These are phyloP conservation scores for Ambrosia trifida DNA, from an alignment of 129 eudicot species.

Conservation along the genomic window DNA sequence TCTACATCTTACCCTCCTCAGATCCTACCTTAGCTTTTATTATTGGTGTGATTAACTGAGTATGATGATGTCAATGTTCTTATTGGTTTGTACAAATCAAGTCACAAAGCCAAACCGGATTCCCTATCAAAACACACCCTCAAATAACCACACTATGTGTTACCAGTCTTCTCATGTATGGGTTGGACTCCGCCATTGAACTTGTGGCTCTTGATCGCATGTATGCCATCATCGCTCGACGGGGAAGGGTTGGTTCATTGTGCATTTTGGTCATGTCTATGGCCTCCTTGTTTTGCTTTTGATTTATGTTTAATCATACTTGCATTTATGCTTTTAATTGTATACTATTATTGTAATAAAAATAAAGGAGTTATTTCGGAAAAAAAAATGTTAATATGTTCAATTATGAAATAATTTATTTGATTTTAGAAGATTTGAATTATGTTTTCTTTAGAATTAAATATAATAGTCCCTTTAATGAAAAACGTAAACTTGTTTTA, in stretches of 20 bases:
- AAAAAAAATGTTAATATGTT: no score
- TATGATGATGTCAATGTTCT: neutral
- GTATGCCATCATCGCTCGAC: neutral
- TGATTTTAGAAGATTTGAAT: no score
- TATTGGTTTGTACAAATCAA: neutral
- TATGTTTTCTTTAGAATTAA: no score
- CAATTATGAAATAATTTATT: no score
- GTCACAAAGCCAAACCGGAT: neutral
- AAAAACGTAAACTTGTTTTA: no score
- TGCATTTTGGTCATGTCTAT: neutral
- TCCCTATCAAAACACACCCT: constrained; percentile 26
- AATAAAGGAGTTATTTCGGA: no score
- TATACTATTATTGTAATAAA: no score
- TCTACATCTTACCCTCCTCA: no score
- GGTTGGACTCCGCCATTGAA: neutral
- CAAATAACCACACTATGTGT: neutral
- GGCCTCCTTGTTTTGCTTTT: neutral
- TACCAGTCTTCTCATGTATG: neutral
- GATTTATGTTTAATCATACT: neutral
- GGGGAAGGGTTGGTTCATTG: neutral
- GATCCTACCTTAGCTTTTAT: no score
- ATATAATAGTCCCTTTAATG: no score
- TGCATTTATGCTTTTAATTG: no score
- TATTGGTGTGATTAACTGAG: no score
- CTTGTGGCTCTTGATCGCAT: neutral